A percentile compares a stretch with the other conserved stretches of the same genome.
Evolutionary conservation across 2,329 filamentous ascomycete genomes (phyloP).

Genomic region (Alternaria alternata): DNA sequence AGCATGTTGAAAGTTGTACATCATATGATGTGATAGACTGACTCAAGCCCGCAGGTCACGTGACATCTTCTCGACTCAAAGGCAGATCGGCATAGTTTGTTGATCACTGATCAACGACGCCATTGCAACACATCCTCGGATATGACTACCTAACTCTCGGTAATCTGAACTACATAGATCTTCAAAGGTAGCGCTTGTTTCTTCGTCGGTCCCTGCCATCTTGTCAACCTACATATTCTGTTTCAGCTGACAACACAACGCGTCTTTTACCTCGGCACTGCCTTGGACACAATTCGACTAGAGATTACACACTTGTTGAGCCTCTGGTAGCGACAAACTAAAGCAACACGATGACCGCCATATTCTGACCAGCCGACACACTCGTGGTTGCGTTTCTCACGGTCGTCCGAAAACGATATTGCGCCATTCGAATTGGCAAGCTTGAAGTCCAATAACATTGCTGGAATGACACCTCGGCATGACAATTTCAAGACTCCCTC

Average conservation of each 20-base stretch:
- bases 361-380: neutral
- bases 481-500: neutral
- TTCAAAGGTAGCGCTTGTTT: neutral
- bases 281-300: neutral
- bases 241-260: neutral
- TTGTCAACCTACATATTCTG: neutral
- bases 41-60: neutral
- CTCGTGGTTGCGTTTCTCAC: neutral
- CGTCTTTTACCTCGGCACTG: neutral
- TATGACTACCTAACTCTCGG: neutral
- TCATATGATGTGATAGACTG: neutral
- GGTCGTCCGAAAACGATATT: neutral
- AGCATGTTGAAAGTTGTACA: neutral
- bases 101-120: conserved; percentile 3
- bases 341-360: conserved; percentile 4
- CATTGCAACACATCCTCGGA: neutral
- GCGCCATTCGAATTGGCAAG: neutral
- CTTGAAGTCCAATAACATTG: neutral
- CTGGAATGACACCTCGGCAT: neutral
- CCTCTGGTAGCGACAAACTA: neutral
- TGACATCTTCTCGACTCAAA: neutral
- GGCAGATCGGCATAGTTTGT: neutral
- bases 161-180: neutral
- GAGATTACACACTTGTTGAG: neutral
- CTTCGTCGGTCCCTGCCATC: neutral